These are phyloP conservation scores for Schoenoplectus triqueter DNA, from an alignment of 202 grass and related monocot species.

Conservation along the genomic window DNA sequence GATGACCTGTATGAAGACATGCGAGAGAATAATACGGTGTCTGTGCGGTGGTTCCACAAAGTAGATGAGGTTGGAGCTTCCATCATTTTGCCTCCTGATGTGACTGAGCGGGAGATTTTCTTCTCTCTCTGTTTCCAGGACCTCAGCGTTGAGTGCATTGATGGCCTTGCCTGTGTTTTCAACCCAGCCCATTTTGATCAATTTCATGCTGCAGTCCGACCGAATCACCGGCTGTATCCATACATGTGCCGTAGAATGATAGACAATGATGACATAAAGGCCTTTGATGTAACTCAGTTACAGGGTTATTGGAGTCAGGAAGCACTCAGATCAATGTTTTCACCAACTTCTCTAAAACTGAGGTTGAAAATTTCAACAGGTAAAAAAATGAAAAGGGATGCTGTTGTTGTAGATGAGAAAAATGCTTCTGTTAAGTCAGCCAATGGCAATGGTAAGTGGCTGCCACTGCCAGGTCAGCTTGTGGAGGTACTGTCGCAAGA, in stretches of 20 bases:
- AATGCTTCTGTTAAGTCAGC: conserved; percentile 17
- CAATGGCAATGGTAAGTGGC: conserved; percentile 37
- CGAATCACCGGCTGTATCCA: conserved; percentile 50
- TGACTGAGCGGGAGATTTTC: conserved; percentile 75
- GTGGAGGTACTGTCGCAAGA: conserved; percentile 86
- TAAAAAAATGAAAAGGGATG: conserved; percentile 56
- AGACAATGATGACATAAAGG: conserved; percentile 64
- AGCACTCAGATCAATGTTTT: conserved; percentile 65
- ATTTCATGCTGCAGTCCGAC: conserved; percentile 48
- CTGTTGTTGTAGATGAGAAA: conserved; percentile 25
- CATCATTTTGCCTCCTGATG: conserved; percentile 54
- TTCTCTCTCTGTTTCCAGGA: conserved; percentile 85
- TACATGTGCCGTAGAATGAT: conserved; percentile 70
- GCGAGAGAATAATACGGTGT: conserved; percentile 72
- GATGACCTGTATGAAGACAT: conserved; percentile 89
- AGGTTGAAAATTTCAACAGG: conserved; percentile 64
- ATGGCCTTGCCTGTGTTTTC: conserved; percentile 83
- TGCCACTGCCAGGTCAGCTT: conserved; percentile 58
- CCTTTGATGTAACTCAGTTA: conserved; percentile 78
- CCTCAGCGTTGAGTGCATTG: conserved; percentile 93
- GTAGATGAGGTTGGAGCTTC: conserved; percentile 68
- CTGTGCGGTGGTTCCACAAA: conserved; percentile 86
- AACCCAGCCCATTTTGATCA: conserved; percentile 77
- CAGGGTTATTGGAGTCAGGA: conserved; percentile 95
- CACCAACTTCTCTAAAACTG: conserved; percentile 67